Base-by-base conservation (phyloP, 305 asterid genomes). In the Fraxinus greggii region DNA sequence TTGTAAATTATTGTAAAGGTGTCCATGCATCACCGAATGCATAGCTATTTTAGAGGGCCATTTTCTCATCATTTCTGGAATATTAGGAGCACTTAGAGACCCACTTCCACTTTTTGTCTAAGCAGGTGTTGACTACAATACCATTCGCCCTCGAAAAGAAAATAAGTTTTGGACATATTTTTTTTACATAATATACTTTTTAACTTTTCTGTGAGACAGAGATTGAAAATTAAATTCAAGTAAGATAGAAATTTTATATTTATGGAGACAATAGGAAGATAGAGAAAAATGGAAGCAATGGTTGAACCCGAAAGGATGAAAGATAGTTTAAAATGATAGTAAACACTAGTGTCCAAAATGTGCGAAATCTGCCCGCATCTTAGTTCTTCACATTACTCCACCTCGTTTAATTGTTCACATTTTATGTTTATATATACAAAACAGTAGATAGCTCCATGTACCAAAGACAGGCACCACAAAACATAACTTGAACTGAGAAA, bases 31-130 rank as follows among this genome's bases (percentile, higher is more conserved):
- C 31, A 78, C 10, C 17, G 79, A 88, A 86, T 83, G 87, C 88
- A 85, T 31, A 75, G 80, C 76, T 81, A 79, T 88, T 86, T 89
- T 80, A 79, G 87, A 83, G 93, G 90, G 88, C 84, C 96, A 89
- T 87, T 90, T 77, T 75, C 87, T 89, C 88, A 93, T 91, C 91
- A 91, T 91, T 89, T 76, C 75, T 82, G 90, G 95, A 92, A 89
- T 93, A 91, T 89, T 85, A 90, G 88, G 86, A 86, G 90, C 90
- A 88, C 80, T 82, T 75, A 72, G 33, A 78, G 92, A 77, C 97
- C 95, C 92, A 92, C 91, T 61, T 74, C 87, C 79, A 23, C 93
- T 87, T 92, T 93, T 79, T 89, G 93, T 89, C 92, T 56, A 81
- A 85, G 81, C 88, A 78, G 84, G 85, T 89, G 86, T 89, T 89